These are phyloP conservation scores for Euphorbia schlechtendalii DNA, from an alignment of 441 rosid species.

Conservation along the genomic window DNA sequence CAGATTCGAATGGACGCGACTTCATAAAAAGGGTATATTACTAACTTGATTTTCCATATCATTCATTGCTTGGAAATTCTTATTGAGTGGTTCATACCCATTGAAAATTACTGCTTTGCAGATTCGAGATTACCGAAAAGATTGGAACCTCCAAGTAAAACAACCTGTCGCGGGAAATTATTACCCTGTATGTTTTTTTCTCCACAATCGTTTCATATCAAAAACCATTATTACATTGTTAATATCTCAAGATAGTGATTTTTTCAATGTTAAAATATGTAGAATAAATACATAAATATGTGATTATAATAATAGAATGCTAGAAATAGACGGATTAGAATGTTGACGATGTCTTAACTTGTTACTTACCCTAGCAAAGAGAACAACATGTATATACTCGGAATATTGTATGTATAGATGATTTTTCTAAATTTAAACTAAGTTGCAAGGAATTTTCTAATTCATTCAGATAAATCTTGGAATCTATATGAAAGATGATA, in stretches of 20 bases:
- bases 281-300: neutral
- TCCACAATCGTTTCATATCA: neutral
- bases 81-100: neutral
- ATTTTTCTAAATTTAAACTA: neutral
- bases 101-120: constrained; percentile 24
- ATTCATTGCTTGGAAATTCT: constrained; percentile 8
- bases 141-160: constrained; percentile 87
- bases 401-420: neutral
- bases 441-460: constrained; percentile 10
- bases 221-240: neutral
- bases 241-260: neutral
- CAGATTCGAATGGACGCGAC: constrained; percentile 95
- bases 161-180: constrained; percentile 96
- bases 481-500: constrained; percentile 59
- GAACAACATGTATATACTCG: neutral
- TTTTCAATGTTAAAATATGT: neutral
- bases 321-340: neutral
- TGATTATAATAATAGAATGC: neutral
- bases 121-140: constrained; percentile 87
- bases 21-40: constrained; percentile 76
- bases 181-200: constrained; percentile 68
- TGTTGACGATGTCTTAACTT: neutral
- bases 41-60: constrained; percentile 8
- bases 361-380: constrained; percentile 3
- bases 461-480: constrained; percentile 80